Evolutionary conservation across 2,329 filamentous ascomycete genomes (phyloP).

Genomic region (Colletotrichum camelliae): DNA sequence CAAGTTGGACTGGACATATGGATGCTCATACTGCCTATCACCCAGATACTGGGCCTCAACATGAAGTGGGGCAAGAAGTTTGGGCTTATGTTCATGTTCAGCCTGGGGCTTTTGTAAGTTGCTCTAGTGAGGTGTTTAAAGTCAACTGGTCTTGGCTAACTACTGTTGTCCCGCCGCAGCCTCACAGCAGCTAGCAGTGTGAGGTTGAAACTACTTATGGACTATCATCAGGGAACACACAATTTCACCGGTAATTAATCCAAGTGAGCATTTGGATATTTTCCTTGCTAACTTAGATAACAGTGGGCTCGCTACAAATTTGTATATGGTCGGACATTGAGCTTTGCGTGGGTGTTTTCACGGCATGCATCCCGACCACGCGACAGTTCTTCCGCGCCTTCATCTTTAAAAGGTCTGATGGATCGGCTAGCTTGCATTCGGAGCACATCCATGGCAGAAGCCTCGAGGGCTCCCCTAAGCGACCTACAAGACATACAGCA

Average conservation of each 20-base stretch:
- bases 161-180: background rate
- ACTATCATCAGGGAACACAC: background rate
- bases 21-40: conserved; percentile 46
- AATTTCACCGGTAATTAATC: background rate
- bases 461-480: background rate
- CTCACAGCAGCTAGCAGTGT: background rate
- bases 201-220: background rate
- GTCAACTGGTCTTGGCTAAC: background rate
- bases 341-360: background rate
- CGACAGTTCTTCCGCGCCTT: background rate
- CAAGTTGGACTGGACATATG: conserved; percentile 49
- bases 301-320: background rate
- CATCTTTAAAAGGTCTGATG: background rate
- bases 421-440: background rate
- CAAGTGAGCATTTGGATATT: background rate
- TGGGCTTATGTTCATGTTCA: conserved; percentile 41
- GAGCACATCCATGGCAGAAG: background rate
- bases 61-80: conserved; percentile 41
- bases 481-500: background rate
- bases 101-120: conserved; percentile 28
- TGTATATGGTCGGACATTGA: background rate
- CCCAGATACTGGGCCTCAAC: conserved; percentile 33
- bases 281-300: background rate
- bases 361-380: background rate
- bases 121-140: background rate